Evolutionary conservation across 305 asterid species (phyloP).

Genomic region (Fraxinus dipetala): DNA sequence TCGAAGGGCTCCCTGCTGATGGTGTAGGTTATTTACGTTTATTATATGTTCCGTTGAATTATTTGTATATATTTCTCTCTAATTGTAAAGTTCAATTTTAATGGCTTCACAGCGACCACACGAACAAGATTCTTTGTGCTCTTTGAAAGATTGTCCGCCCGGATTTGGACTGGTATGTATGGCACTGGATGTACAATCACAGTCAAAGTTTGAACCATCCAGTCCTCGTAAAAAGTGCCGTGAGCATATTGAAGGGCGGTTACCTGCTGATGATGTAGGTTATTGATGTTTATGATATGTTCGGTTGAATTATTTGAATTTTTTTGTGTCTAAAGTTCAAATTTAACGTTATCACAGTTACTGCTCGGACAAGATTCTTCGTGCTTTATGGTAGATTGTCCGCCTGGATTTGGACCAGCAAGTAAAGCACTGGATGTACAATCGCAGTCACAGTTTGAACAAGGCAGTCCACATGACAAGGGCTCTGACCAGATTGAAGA

Average conservation of each 20-base stretch:
- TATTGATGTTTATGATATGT: constrained; percentile 16
- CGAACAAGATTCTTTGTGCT: constrained; percentile 41
- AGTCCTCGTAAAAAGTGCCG: background rate
- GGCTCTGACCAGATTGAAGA: background rate
- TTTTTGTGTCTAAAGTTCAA: constrained; percentile 25
- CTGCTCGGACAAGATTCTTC: constrained; percentile 38
- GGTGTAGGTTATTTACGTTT: constrained; percentile 37
- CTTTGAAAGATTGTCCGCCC: constrained; percentile 69
- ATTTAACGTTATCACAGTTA: constrained; percentile 36
- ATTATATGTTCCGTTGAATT: constrained; percentile 13
- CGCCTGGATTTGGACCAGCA: constrained; percentile 74
- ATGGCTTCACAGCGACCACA: constrained; percentile 45
- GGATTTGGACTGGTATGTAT: constrained; percentile 58
- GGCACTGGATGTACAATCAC: constrained; percentile 34
- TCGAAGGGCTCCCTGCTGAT: constrained; percentile 39
- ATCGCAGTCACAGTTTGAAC: constrained; percentile 25
- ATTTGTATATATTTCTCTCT: constrained; percentile 17
- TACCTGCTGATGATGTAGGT: constrained; percentile 50
- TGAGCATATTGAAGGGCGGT: constrained; percentile 31
- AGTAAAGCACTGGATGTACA: constrained; percentile 34
- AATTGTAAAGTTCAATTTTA: constrained; percentile 25
- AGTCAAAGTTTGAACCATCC: constrained; percentile 13
- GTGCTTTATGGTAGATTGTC: constrained; percentile 52
- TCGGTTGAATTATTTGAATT: constrained; percentile 18
- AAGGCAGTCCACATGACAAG: background rate